Evolutionary conservation across 2,329 filamentous ascomycete species (phyloP).

Genomic region (Xylaria sp.): DNA sequence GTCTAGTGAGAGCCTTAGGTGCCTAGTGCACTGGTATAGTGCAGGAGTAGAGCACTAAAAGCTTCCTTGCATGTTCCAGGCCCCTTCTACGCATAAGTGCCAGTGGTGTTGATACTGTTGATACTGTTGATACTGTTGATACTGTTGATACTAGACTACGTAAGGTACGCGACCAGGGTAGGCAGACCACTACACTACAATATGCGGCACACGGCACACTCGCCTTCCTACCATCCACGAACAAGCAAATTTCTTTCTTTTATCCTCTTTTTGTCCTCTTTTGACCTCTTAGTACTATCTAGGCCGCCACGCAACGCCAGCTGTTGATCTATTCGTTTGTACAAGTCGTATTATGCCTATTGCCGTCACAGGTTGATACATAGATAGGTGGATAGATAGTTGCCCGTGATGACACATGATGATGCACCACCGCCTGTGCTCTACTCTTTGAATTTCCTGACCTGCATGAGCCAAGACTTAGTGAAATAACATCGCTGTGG

Average conservation of each 20-base stretch:
- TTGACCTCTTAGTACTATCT: neutral
- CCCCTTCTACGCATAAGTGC: conserved; percentile 10
- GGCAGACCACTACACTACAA: no score
- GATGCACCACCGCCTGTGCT: neutral
- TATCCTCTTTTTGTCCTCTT: neutral
- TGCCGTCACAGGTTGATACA: neutral
- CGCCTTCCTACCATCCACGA: no score
- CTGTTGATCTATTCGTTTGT: conserved; percentile 1
- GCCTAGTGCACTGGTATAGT: neutral
- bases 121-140: no score
- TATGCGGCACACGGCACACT: no score
- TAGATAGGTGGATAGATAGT: no score
- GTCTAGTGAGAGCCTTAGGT: no score
- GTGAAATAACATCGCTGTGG: conserved; percentile 37
- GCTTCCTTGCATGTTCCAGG: conserved; percentile 34
- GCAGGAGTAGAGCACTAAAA: conserved; percentile 1
- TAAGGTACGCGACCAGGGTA: no score
- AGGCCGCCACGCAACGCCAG: neutral
- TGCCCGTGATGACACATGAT: neutral
- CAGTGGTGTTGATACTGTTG: no score
- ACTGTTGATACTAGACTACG: no score
- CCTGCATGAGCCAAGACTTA: conserved; percentile 13
- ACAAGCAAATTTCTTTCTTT: neutral
- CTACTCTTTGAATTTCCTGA: neutral
- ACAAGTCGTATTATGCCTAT: conserved; percentile 12